Conservation (phyloP, 208 protist species). For the Kentomonas sorsogonicus region DNA sequence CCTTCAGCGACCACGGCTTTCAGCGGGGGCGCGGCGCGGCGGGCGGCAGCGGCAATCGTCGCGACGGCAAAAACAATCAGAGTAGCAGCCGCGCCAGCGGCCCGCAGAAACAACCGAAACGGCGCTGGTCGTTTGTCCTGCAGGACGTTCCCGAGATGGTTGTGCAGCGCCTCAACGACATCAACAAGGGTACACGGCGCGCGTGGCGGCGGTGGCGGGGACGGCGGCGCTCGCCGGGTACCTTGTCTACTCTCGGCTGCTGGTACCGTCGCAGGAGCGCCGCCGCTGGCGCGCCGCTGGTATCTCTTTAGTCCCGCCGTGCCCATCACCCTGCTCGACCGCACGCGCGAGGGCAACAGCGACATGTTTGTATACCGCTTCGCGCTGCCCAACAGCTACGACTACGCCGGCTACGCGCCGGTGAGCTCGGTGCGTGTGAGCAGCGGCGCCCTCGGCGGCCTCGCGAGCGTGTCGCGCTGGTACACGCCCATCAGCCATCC, state of each 20-base stretch:
- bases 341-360: conserved; percentile 38
- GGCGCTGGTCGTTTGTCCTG: conserved; percentile 73
- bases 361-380: conserved; percentile 72
- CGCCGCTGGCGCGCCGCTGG: conserved; percentile 71
- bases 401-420: conserved; percentile 83
- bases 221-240: conserved; percentile 24
- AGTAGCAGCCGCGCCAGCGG: too few species aligned
- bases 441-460: conserved; percentile 36
- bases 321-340: conserved; percentile 68
- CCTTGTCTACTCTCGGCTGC: conserved; percentile 35
- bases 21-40: conserved; percentile 10
- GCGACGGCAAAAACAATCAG: too few species aligned
- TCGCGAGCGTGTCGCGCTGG: conserved; percentile 63
- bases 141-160: conserved; percentile 54
- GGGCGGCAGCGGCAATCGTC: background rate
- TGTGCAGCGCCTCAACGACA: conserved; percentile 37
- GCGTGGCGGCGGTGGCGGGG: conserved; percentile 22
- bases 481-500: conserved; percentile 86
- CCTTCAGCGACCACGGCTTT: conserved; percentile 26
- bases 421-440: conserved; percentile 74
- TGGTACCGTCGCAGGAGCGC: conserved; percentile 46
- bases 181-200: conserved; percentile 67
- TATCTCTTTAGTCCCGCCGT: conserved; percentile 46
- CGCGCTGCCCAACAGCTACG: conserved; percentile 71
- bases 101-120: background rate